Evolutionary conservation across 306 rosid species (phyloP).

Genomic region (Fragaria nilgerrensis): DNA sequence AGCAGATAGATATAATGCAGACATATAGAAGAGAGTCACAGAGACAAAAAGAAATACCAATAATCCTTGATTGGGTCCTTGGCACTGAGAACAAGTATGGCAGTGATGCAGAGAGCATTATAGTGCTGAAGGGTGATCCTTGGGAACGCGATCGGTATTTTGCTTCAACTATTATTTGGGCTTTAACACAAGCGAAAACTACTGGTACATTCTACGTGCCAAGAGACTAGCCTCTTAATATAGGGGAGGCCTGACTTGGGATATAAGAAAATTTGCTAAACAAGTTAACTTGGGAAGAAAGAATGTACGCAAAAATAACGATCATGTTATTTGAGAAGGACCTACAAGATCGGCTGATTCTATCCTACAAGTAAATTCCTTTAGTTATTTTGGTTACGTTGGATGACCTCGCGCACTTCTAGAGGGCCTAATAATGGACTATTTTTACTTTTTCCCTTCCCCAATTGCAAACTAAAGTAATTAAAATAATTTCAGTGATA

Average conservation of each 20-base stretch:
- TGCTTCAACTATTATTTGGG: background rate
- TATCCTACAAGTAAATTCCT: background rate
- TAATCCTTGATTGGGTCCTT: background rate
- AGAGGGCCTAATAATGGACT: too few species aligned
- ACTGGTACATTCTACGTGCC: background rate
- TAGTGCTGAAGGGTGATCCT: background rate
- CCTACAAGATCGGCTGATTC: background rate
- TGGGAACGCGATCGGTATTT: background rate
- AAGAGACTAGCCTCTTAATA: background rate
- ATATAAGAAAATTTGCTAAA: background rate
- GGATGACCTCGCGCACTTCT: too few species aligned
- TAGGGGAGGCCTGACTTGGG: background rate
- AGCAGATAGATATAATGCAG: background rate
- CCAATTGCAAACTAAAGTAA: too few species aligned
- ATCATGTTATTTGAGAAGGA: background rate
- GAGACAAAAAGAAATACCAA: background rate
- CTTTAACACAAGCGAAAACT: background rate
- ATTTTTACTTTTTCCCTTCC: too few species aligned
- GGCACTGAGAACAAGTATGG: background rate
- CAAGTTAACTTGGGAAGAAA: background rate
- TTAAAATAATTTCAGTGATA: too few species aligned
- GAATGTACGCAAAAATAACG: background rate
- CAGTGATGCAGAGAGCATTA: background rate
- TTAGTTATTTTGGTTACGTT: too few species aligned
- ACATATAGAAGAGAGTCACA: background rate